Percentiles rank a stretch among this genome's conserved stretches.
phyloP scores from a whole-genome alignment of 768 basidiomycete species.

The Suillus subalutaceus region DNA sequence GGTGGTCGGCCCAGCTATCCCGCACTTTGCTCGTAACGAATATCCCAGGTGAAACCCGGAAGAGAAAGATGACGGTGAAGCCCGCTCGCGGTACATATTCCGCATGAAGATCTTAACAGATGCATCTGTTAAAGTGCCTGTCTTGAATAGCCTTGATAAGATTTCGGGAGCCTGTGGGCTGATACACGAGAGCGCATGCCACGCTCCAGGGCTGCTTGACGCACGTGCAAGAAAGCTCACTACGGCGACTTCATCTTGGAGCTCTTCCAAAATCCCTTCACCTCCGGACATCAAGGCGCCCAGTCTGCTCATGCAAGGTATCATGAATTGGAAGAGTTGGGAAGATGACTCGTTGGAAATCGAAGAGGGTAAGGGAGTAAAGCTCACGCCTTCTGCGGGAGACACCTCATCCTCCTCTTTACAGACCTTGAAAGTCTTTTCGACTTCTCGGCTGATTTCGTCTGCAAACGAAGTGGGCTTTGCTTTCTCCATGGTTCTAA shows the following conservation, averaged over 20 bases:
- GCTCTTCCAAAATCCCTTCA: not conserved
- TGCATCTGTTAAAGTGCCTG: not conserved
- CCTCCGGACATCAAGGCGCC: not conserved
- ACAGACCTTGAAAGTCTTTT: not conserved
- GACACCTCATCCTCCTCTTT: not conserved
- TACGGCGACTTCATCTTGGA: slow-evolving; percentile 5
- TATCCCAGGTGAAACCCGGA: not conserved
- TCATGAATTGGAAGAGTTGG: slow-evolving; percentile 26
- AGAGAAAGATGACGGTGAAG: not conserved
- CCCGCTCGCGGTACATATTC: slow-evolving; percentile 28
- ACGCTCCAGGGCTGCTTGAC: not conserved
- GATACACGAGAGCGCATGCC: slow-evolving; percentile 1
- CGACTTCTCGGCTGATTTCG: not conserved
- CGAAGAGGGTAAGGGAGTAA: not conserved
- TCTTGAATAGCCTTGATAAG: not conserved
- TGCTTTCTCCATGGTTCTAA: slow-evolving; percentile 2
- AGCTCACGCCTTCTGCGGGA: not conserved
- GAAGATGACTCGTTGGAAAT: not conserved
- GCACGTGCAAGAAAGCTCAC: slow-evolving; percentile 1
- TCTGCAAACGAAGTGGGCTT: not conserved
- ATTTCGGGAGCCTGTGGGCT: not conserved
- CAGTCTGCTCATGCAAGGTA: slow-evolving; percentile 24
- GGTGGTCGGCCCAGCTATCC: not conserved
- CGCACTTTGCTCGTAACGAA: not conserved
- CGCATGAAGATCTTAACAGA: slow-evolving; percentile 33